Conservation (phyloP, 2,329 filamentous ascomycete genomes). For the Epichloe coenophiala region DNA sequence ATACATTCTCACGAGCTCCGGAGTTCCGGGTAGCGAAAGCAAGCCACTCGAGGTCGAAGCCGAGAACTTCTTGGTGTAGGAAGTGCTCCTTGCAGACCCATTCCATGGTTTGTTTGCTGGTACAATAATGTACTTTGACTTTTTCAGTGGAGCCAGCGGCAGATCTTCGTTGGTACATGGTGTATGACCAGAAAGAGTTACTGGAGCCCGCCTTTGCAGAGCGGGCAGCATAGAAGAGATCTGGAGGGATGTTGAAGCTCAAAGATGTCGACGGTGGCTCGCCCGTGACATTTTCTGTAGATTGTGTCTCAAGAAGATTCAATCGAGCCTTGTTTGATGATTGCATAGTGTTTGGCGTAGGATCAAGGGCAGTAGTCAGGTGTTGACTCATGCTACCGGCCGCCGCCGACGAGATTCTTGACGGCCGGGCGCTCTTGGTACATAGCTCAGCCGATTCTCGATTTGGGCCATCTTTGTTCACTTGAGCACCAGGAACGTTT, state of each 20-base stretch:
- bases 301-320: not conserved
- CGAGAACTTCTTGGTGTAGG: constrained; percentile 52
- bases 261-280: constrained; percentile 15
- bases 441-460: not conserved
- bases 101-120: constrained; percentile 52
- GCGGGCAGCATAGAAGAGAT: constrained; percentile 29
- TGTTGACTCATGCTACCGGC: not conserved
- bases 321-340: not conserved
- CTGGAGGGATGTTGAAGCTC: constrained; percentile 17
- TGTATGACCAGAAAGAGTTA: constrained; percentile 54
- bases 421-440: not conserved
- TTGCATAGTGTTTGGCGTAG: not conserved
- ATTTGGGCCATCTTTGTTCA: not conserved
- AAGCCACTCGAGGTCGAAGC: constrained; percentile 84
- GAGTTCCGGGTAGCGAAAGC: constrained; percentile 30
- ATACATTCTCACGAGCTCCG: constrained; percentile 55
- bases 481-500: not conserved
- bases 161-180: constrained; percentile 45
- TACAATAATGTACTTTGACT: constrained; percentile 68
- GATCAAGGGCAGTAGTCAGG: not conserved
- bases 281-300: not conserved
- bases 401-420: not conserved
- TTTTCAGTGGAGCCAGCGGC: constrained; percentile 29
- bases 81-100: constrained; percentile 52
- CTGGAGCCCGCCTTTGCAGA: constrained; percentile 28